phyloP scores from a whole-genome alignment of 768 basidiomycete species.

The Kwoniella sp. region DNA sequence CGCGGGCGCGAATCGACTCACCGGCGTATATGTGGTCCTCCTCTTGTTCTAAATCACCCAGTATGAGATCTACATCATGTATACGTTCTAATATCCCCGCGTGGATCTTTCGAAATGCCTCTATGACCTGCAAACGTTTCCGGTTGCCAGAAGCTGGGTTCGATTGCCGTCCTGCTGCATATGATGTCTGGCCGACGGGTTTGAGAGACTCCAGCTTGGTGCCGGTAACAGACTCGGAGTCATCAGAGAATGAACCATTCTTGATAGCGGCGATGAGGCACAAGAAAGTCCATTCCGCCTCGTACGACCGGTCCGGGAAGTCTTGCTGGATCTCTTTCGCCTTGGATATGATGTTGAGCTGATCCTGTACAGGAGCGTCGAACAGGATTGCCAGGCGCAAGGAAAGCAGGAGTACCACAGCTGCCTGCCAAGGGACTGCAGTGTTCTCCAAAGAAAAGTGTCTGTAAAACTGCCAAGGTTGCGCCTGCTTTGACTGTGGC shows the following conservation, averaged over 20 bases:
- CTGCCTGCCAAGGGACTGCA: no score
- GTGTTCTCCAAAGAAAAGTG: no score
- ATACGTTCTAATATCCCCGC: background rate
- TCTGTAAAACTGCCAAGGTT: no score
- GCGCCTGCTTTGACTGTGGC: no score
- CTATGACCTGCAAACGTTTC: conserved; percentile 5
- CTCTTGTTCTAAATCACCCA: conserved; percentile 1
- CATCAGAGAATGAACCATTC: background rate
- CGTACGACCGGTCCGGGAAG: conserved; percentile 6
- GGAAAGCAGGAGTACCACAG: background rate
- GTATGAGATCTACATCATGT: conserved; percentile 3
- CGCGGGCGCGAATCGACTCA: background rate
- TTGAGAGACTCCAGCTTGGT: background rate
- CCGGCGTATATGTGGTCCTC: conserved; percentile 12
- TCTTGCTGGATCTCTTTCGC: background rate
- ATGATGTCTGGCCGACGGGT: no score
- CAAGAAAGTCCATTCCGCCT: conserved; percentile 25
- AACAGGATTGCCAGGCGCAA: conserved; percentile 24
- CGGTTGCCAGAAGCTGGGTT: no score
- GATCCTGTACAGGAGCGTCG: conserved; percentile 21
- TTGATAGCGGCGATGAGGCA: conserved; percentile 2
- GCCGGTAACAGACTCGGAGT: background rate
- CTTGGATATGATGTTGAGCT: background rate
- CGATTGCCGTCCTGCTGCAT: no score
- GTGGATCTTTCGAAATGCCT: background rate